A percentile compares a stretch with the other conserved stretches of the same genome.
Conservation (phyloP, 164 flowering plant genomes). For the Kalanchoe fedtschenkoi region DNA sequence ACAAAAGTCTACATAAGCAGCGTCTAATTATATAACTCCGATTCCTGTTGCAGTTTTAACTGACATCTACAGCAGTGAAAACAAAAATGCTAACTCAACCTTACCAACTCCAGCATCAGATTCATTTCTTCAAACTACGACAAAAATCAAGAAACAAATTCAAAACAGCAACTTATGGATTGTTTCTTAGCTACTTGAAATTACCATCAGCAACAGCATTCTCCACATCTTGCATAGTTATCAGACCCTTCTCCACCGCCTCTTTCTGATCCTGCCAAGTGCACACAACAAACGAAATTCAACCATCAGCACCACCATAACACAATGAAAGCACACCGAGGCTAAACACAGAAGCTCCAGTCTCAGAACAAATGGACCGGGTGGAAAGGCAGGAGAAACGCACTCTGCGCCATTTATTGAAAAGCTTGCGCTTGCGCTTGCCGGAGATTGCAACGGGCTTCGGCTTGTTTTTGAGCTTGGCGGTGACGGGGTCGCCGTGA, state of each 20-base stretch:
- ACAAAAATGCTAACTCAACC: not conserved
- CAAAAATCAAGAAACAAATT: too few relatives aligned
- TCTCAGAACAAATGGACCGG: not conserved
- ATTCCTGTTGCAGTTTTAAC: too few relatives aligned
- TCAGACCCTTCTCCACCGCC: conserved; percentile 46
- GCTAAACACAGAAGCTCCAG: too few relatives aligned
- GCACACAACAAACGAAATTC: not conserved
- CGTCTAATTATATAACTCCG: too few relatives aligned
- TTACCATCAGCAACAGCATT: conserved; percentile 69
- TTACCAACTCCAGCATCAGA: too few relatives aligned
- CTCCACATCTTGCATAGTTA: conserved; percentile 65
- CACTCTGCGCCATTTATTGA: conserved; percentile 79
- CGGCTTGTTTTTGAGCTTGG: conserved; percentile 51
- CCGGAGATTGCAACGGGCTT: conserved; percentile 59
- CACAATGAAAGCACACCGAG: not conserved
- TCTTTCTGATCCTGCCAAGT: conserved; percentile 90
- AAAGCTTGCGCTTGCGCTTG: conserved; percentile 81
- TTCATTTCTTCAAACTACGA: not conserved
- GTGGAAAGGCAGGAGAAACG: conserved; percentile 5
- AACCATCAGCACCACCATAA: not conserved
- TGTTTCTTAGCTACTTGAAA: not conserved
- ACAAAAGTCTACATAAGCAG: too few relatives aligned
- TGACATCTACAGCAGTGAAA: too few relatives aligned
- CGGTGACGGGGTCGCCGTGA: conserved; percentile 66
- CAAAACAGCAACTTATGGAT: too few relatives aligned